phyloP scores from a whole-genome alignment of 2,329 filamentous ascomycete genomes.

The Didymellaceae sp. region DNA sequence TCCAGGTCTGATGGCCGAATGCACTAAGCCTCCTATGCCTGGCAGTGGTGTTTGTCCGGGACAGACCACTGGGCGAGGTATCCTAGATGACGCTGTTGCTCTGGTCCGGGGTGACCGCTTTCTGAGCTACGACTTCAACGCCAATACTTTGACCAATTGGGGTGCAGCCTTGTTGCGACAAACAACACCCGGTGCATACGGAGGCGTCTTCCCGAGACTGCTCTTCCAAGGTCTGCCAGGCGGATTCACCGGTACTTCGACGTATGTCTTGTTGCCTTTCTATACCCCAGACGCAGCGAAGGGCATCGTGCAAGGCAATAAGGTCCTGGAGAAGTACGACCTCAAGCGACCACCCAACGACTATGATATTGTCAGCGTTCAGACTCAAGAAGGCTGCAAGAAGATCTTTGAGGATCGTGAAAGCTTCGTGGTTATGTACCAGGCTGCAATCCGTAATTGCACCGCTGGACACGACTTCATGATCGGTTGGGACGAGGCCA shows the following conservation, averaged over 20 bases:
- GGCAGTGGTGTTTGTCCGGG: conserved; percentile 72
- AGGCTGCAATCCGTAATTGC: conserved; percentile 69
- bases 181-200: conserved; percentile 52
- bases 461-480: conserved; percentile 63
- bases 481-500: conserved; percentile 52
- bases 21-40: conserved; percentile 71
- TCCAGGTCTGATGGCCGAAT: conserved; percentile 77
- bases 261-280: conserved; percentile 58
- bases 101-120: conserved; percentile 77
- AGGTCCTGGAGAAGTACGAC: conserved; percentile 56
- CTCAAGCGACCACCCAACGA: conserved; percentile 51
- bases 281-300: conserved; percentile 58
- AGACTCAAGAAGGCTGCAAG: conserved; percentile 59
- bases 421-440: conserved; percentile 56
- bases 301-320: conserved; percentile 57
- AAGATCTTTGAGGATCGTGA: conserved; percentile 58
- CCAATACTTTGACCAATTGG: conserved; percentile 53
- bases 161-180: conserved; percentile 55
- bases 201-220: conserved; percentile 52
- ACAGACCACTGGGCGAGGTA: conserved; percentile 76
- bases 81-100: conserved; percentile 76
- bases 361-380: conserved; percentile 54
- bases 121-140: conserved; percentile 71
- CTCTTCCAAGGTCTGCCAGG: conserved; percentile 57
- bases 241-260: conserved; percentile 57